Percentiles rank a stretch among this genome's conserved stretches.
Evolutionary conservation across 139 green algal genomes (phyloP).

Genomic region (Nannochloris sp.): DNA sequence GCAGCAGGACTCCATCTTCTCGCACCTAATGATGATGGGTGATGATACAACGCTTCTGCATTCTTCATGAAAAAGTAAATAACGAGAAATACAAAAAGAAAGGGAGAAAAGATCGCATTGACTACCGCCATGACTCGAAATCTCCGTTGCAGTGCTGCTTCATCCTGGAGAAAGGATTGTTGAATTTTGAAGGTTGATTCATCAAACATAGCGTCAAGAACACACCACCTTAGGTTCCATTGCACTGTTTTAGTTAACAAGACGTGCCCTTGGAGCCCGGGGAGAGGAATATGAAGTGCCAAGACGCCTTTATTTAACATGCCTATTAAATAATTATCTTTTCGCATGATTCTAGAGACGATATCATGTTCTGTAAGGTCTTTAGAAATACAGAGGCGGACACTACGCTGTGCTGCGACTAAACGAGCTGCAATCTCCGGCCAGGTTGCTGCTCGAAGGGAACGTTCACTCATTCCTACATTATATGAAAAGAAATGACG

Average conservation of each 20-base stretch:
- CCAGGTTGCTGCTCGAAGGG: conserved; percentile 73
- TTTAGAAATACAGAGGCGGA: conserved; percentile 60
- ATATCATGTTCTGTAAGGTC: conserved; percentile 87
- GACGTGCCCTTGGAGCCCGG: conserved; percentile 39
- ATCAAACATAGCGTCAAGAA: conserved; percentile 86
- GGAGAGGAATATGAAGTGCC: conserved; percentile 46
- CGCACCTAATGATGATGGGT: conserved; percentile 52
- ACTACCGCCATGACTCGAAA: conserved; percentile 45
- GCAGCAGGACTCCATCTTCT: conserved; percentile 71
- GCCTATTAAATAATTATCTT: conserved; percentile 91
- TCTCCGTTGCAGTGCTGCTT: conserved; percentile 35
- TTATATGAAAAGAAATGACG: conserved; percentile 56
- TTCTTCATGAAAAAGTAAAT: conserved; percentile 94
- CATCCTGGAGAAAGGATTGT: conserved; percentile 47
- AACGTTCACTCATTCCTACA: conserved; percentile 65
- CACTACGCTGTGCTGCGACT: conserved; percentile 69
- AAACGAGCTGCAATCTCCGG: conserved; percentile 74
- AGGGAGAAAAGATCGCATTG: conserved; percentile 77
- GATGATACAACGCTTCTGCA: conserved; percentile 87
- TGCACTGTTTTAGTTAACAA: conserved; percentile 91
- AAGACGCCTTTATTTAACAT: conserved; percentile 78
- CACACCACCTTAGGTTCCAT: conserved; percentile 86
- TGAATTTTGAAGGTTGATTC: conserved; percentile 61
- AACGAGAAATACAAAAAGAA: conserved; percentile 85
- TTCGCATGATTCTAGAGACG: conserved; percentile 86